A percentile compares a stretch with the other conserved stretches of the same genome.
Evolutionary conservation across 164 flowering plant genomes (phyloP).

Genomic region (Magnolia officinalis): DNA sequence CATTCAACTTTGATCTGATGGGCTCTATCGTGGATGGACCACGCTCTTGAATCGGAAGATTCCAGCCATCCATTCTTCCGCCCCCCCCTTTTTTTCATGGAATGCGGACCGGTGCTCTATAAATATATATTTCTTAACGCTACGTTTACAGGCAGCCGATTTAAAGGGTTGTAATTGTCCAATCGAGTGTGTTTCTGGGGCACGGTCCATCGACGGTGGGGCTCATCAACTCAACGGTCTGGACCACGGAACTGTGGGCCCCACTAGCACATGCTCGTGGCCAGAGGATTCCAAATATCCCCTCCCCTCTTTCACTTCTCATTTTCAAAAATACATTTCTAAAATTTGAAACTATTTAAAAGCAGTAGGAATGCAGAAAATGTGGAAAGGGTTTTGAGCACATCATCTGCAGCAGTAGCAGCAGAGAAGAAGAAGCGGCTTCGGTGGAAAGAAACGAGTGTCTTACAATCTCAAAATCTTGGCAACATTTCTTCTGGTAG

Average conservation of each 20-base stretch:
- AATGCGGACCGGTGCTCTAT: neutral
- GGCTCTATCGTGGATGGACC: no score
- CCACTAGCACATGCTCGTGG: neutral
- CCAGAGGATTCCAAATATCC: neutral
- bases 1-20: no score
- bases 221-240: neutral
- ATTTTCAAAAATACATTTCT: neutral
- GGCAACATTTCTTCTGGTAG: neutral
- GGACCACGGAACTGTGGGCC: neutral
- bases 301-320: no score
- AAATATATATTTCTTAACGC: neutral
- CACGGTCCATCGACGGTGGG: neutral
- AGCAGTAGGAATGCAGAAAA: neutral
- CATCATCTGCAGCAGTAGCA: neutral
- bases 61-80: neutral
- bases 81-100: neutral
- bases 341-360: neutral
- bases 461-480: neutral
- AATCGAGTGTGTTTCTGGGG: neutral
- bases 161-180: neutral
- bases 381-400: neutral
- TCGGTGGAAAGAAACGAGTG: neutral
- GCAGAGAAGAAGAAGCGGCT: neutral
- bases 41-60: neutral
- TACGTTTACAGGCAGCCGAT: neutral